Conservation (phyloP, 805 yeast genomes). For the Sungouiella blattae region DNA sequence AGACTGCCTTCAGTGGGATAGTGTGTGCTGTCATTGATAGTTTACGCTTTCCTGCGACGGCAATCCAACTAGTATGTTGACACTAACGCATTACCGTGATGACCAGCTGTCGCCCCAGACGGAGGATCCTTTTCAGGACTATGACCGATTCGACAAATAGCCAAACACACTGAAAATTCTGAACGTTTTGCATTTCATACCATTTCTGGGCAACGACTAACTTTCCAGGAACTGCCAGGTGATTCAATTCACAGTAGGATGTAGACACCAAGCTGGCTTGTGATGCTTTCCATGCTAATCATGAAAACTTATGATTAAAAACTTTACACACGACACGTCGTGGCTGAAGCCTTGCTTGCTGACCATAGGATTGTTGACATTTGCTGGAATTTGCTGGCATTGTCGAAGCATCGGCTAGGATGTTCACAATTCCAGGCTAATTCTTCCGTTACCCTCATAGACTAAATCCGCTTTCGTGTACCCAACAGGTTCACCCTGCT, state of each 20-base stretch:
- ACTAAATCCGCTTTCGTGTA: no score
- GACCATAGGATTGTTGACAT: no score
- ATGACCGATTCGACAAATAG: conserved; percentile 66
- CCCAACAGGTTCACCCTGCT: no score
- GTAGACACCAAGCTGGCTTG: conserved; percentile 27
- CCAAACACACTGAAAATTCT: conserved; percentile 72
- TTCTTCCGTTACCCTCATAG: no score
- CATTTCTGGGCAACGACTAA: conserved; percentile 4
- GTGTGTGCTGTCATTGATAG: neutral
- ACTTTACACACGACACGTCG: conserved; percentile 29
- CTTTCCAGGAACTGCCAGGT: no score
- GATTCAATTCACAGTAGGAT: conserved; percentile 1
- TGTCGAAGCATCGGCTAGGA: no score
- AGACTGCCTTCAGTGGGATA: no score
- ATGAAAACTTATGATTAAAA: conserved; percentile 48
- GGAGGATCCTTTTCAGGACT: conserved; percentile 57
- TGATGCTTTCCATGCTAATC: conserved; percentile 64
- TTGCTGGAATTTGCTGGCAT: no score
- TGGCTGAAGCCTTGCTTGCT: conserved; percentile 37
- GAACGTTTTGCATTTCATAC: conserved; percentile 24
- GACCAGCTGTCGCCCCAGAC: conserved; percentile 77
- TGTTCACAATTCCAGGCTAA: no score
- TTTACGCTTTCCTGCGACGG: neutral
- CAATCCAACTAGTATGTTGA: neutral
- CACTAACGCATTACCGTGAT: conserved; percentile 35